phyloP scores from a whole-genome alignment of 2,329 filamentous ascomycete species.

The Kalmusia sp. region DNA sequence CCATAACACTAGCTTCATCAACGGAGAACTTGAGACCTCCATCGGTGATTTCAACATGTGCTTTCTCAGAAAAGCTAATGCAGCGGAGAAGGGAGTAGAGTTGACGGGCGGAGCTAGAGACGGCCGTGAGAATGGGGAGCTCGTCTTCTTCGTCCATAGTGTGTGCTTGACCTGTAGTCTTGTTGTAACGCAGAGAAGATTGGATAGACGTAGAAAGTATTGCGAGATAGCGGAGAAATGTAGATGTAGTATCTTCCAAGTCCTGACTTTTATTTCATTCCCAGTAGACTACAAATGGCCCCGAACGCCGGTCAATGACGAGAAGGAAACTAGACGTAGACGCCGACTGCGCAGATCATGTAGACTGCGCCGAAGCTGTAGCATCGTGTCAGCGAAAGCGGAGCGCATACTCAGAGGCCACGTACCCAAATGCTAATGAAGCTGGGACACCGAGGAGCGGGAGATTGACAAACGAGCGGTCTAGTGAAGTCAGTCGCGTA shows the following conservation, averaged over 20 bases:
- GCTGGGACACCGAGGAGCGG: conserved; percentile 83
- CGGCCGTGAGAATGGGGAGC: conserved; percentile 72
- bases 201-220: conserved; percentile 7
- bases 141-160: conserved; percentile 47
- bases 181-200: conserved; percentile 2
- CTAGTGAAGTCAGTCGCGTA: conserved; percentile 54
- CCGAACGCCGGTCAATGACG: conserved; percentile 35
- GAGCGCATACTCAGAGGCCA: conserved; percentile 11
- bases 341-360: conserved; percentile 98
- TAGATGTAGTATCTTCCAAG: conserved; percentile 29
- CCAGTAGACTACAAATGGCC: conserved; percentile 44
- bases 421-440: conserved; percentile 88
- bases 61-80: conserved; percentile 66
- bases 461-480: conserved; percentile 80
- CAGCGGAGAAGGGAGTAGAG: conserved; percentile 71
- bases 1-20: conserved; percentile 88
- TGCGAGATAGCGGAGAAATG: conserved; percentile 19
- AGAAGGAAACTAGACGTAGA: conserved; percentile 78
- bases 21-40: conserved; percentile 88
- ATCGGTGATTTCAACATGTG: conserved; percentile 77
- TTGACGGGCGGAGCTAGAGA: conserved; percentile 79
- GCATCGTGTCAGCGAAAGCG: conserved; percentile 1
- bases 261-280: conserved; percentile 46
- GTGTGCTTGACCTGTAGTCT: conserved; percentile 9
- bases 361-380: conserved; percentile 91